Evolutionary conservation across 1,284 basidiomycete genomes (phyloP).

Genomic region (Sporisorium reilianum): DNA sequence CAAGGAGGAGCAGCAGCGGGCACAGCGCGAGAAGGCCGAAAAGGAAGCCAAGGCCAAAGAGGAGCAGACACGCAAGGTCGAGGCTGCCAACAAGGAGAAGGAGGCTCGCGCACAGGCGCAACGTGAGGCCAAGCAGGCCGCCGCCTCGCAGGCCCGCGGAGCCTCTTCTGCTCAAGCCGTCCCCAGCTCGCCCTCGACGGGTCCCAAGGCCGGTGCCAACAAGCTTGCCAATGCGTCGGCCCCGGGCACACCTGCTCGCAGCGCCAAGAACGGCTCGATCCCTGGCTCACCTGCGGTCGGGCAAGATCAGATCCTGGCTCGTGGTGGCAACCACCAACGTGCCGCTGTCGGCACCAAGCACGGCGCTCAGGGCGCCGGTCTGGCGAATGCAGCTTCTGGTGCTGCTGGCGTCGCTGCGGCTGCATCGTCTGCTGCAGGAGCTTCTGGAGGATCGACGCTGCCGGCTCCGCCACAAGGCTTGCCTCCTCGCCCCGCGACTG

Average conservation of each 20-base stretch:
- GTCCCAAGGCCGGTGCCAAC: constrained; percentile 18
- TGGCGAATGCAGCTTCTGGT: constrained; percentile 6
- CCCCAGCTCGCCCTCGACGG: constrained; percentile 29
- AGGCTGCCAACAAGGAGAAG: constrained; percentile 48
- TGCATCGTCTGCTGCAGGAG: constrained; percentile 10
- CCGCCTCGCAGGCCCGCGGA: constrained; percentile 21
- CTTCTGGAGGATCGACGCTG: constrained; percentile 29
- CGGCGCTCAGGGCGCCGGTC: constrained; percentile 4
- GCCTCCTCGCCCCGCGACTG: constrained; percentile 54
- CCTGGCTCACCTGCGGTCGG: constrained; percentile 32
- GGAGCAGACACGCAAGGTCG: constrained; percentile 48
- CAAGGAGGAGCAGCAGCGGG: constrained; percentile 72
- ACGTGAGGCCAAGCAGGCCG: constrained; percentile 72
- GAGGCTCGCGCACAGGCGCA: constrained; percentile 67
- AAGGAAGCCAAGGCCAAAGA: constrained; percentile 52
- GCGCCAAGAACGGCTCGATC: constrained; percentile 33
- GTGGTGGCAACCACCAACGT: constrained; percentile 10
- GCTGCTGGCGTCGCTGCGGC: constrained; percentile 8
- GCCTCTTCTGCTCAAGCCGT: constrained; percentile 12
- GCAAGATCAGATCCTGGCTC: constrained; percentile 17
- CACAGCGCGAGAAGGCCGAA: constrained; percentile 70
- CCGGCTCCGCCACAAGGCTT: constrained; percentile 61
- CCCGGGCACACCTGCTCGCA: constrained; percentile 34
- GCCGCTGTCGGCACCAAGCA: constrained; percentile 17
- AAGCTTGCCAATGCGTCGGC: constrained; percentile 18